A percentile compares a stretch with the other conserved stretches of the same genome.
phyloP scores from a whole-genome alignment of 2,329 filamentous ascomycete species.

The Claviceps monticola region DNA sequence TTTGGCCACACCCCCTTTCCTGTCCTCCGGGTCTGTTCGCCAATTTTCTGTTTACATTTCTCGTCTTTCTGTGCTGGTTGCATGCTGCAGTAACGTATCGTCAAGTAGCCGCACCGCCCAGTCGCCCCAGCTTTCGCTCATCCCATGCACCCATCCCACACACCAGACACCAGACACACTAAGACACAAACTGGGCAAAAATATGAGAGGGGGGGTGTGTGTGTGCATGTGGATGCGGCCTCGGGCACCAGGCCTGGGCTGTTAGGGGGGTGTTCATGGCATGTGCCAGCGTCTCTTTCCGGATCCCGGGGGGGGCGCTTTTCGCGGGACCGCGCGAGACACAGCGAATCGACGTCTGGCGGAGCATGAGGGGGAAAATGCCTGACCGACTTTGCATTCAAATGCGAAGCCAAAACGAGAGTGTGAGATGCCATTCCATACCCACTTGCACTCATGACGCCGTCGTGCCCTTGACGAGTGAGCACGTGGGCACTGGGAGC shows the following conservation, averaged over 20 bases:
- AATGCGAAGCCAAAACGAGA: neutral
- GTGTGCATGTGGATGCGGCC: neutral
- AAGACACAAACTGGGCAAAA: neutral
- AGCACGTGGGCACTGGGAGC: too few relatives aligned
- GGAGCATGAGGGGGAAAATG: neutral
- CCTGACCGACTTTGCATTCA: neutral
- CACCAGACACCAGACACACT: neutral
- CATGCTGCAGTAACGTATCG: neutral
- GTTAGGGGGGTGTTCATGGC: neutral
- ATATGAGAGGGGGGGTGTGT: neutral
- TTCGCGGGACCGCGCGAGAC: conserved; percentile 3
- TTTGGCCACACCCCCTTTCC: too few relatives aligned
- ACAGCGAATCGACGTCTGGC: neutral
- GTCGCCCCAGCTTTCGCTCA: neutral
- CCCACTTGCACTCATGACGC: neutral
- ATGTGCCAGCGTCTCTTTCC: conserved; percentile 7
- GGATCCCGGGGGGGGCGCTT: conserved; percentile 2
- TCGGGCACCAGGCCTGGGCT: neutral
- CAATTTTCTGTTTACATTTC: neutral
- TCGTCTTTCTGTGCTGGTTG: neutral
- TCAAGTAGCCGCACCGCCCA: neutral
- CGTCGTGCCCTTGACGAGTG: too few relatives aligned
- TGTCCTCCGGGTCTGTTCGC: neutral
- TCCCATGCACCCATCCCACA: neutral
- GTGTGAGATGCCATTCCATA: neutral